Evolutionary conservation across 2,329 filamentous ascomycete species (phyloP).

Genomic region (Amylocarpus encephaloides): DNA sequence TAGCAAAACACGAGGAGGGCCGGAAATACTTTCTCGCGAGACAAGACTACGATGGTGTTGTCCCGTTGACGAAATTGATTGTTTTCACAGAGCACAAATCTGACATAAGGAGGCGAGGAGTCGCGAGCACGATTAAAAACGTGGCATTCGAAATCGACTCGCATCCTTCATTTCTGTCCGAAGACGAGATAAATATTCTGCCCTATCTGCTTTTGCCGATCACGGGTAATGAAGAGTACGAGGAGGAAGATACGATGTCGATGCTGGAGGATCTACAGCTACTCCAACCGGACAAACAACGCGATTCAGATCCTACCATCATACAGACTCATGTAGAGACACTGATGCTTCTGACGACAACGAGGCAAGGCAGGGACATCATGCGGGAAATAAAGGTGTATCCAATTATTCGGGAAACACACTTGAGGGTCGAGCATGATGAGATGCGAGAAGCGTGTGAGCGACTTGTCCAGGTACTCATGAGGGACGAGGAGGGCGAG

Average conservation of each 20-base stretch:
- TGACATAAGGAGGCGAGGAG: conserved; percentile 78
- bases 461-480: conserved; percentile 67
- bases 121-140: conserved; percentile 95
- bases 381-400: conserved; percentile 79
- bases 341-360: conserved; percentile 74
- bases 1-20: conserved; percentile 73
- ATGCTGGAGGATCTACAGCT: conserved; percentile 91
- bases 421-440: conserved; percentile 71
- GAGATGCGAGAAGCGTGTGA: conserved; percentile 80
- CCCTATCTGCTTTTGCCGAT: conserved; percentile 87
- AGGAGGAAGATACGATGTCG: conserved; percentile 74
- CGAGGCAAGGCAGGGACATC: conserved; percentile 64
- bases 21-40: conserved; percentile 67
- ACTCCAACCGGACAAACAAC: conserved; percentile 79
- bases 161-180: conserved; percentile 64
- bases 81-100: conserved; percentile 92
- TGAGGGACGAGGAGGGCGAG: conserved; percentile 31
- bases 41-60: conserved; percentile 71
- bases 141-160: conserved; percentile 73
- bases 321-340: conserved; percentile 87
- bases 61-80: conserved; percentile 86
- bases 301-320: conserved; percentile 70
- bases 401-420: conserved; percentile 80
- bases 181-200: conserved; percentile 70
- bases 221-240: conserved; percentile 80